Evolutionary conservation across 345 rosid genomes (phyloP).

Genomic region (Dipteronia sinensis): DNA sequence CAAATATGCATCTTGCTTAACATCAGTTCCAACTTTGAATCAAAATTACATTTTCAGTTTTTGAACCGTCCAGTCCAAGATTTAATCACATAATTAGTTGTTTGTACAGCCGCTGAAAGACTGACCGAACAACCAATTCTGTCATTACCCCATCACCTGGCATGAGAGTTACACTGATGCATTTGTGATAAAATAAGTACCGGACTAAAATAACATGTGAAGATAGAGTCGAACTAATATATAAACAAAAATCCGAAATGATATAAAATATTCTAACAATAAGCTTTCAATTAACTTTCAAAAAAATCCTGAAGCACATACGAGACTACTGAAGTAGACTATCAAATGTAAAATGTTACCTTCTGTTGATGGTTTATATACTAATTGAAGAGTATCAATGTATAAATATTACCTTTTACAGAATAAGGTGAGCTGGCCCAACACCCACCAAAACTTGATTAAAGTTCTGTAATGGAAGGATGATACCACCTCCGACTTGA

Average conservation of each 20-base stretch:
- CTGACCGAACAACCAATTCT: background rate
- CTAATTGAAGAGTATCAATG: background rate
- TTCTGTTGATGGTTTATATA: background rate
- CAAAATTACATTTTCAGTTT: too few relatives aligned
- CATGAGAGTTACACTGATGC: background rate
- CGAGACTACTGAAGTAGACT: background rate
- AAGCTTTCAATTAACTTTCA: background rate
- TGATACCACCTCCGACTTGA: background rate
- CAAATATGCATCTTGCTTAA: too few relatives aligned
- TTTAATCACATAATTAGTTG: too few relatives aligned
- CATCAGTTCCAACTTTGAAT: too few relatives aligned
- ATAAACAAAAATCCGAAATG: background rate
- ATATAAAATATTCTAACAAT: background rate
- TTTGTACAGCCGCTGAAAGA: too few relatives aligned
- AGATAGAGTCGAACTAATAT: background rate
- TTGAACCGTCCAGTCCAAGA: too few relatives aligned
- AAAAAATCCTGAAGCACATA: background rate
- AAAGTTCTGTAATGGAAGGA: background rate
- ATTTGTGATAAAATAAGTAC: background rate
- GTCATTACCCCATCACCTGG: background rate
- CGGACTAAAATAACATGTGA: background rate
- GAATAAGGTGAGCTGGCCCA: background rate
- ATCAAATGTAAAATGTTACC: background rate
- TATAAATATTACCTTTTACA: conserved; percentile 3
- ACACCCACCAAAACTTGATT: background rate